phyloP scores from a whole-genome alignment of 164 flowering plant species.

The Sextonia rubra region DNA sequence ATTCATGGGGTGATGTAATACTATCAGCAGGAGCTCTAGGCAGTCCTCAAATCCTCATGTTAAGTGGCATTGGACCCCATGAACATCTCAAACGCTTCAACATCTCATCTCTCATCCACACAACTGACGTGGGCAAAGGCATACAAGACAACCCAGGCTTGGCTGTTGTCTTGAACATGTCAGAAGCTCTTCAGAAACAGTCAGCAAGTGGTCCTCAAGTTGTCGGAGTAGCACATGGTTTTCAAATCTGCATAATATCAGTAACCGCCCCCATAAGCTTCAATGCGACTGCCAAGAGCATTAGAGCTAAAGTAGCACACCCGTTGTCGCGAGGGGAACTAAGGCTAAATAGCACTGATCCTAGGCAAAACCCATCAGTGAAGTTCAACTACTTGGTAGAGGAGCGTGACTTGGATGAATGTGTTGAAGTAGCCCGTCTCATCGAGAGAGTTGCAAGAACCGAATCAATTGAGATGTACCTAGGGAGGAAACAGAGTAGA shows the following conservation, averaged over 20 bases:
- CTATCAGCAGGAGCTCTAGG: no score
- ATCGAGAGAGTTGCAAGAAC: no score
- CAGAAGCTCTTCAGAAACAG: slow-evolving; percentile 6
- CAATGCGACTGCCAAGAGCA: slow-evolving; percentile 16
- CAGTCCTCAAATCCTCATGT: no score
- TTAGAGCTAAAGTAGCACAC: slow-evolving; percentile 26
- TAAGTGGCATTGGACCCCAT: no score
- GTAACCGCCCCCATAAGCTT: slow-evolving; percentile 22
- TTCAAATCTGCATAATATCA: slow-evolving; percentile 22
- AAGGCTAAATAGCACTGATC: no score
- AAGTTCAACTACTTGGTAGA: no score
- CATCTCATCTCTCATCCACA: slow-evolving; percentile 16
- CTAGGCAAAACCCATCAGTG: no score
- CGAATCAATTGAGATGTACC: no score
- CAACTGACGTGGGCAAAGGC: slow-evolving; percentile 23
- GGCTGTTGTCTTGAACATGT: slow-evolving; percentile 12
- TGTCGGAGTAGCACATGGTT: slow-evolving; percentile 25
- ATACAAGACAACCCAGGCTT: slow-evolving; percentile 37
- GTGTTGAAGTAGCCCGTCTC: no score
- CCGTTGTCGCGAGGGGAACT: slow-evolving; percentile 29
- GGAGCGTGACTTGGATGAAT: no score
- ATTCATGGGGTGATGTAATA: no score
- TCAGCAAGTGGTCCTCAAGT: slow-evolving; percentile 29
- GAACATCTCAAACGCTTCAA: slow-evolving; percentile 23
- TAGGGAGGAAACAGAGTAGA: no score